Percentiles rank a stretch among this genome's conserved stretches.
Conservation (phyloP, 148 eudicot species). For the Oxyria digyna region DNA sequence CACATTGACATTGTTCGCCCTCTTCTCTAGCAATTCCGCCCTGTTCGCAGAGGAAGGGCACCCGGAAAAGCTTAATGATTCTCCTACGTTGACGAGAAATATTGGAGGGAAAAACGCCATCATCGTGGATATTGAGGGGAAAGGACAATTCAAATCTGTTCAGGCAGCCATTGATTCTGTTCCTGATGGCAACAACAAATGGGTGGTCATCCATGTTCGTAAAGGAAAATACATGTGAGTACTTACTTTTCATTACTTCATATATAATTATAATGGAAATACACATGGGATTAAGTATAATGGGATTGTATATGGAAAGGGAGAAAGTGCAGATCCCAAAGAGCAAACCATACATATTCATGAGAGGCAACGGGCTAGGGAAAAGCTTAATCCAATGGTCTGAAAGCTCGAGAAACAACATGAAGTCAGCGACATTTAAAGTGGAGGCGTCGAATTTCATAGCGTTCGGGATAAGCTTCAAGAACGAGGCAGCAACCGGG, state of each 20-base stretch:
- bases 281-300: no score
- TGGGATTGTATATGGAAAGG: constrained; percentile 22
- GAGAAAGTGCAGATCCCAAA: constrained; percentile 65
- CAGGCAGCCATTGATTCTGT: constrained; percentile 74
- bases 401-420: constrained; percentile 37
- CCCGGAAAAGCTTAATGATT: constrained; percentile 11
- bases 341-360: constrained; percentile 51
- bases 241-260: neutral
- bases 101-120: constrained; percentile 33
- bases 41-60: neutral
- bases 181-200: constrained; percentile 55
- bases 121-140: constrained; percentile 51
- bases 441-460: constrained; percentile 59
- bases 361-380: constrained; percentile 70
- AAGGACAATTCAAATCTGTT: constrained; percentile 50
- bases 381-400: constrained; percentile 51
- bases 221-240: constrained; percentile 60
- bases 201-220: constrained; percentile 62
- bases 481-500: constrained; percentile 65
- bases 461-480: constrained; percentile 74
- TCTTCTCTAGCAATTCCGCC: neutral
- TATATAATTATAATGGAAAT: neutral
- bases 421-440: constrained; percentile 70
- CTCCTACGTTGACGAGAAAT: constrained; percentile 27
- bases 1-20: neutral